Percentiles rank a stretch among this genome's conserved stretches.
Conservation (phyloP, 352 stramenopile genomes). For the Ophiocytium majus region DNA sequence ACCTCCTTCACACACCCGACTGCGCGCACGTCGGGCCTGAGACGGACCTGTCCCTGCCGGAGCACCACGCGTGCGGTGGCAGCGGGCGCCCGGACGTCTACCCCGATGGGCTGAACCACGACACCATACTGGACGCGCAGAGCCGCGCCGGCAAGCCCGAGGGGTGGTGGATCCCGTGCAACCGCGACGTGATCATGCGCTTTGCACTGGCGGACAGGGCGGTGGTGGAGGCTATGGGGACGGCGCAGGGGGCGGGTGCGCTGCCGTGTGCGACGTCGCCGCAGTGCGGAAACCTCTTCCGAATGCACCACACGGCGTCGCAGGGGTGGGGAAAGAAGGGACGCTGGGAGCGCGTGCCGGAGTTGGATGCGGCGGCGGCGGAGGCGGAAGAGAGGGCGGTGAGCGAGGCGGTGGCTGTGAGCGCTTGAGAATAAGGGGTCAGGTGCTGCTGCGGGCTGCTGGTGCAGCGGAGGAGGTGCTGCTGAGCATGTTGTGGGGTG, state of each 20-base stretch:
- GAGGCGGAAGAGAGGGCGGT: no score
- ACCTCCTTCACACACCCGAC: conserved; percentile 13
- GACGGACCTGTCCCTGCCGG: not conserved
- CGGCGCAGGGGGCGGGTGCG: no score
- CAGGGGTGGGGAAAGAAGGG: not conserved
- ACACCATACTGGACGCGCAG: conserved; percentile 22
- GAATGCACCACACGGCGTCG: not conserved
- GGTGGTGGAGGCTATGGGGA: not conserved
- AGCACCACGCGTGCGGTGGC: conserved; percentile 9
- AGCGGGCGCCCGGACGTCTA: not conserved
- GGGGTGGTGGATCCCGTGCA: conserved; percentile 23
- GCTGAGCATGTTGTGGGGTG: no score
- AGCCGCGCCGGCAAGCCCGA: conserved; percentile 7
- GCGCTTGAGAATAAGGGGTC: no score
- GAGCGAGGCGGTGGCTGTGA: no score
- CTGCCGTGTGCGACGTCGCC: not conserved
- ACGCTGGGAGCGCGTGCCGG: not conserved
- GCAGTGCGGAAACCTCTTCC: not conserved
- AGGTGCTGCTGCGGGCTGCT: no score
- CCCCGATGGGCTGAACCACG: conserved; percentile 24
- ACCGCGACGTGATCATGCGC: conserved; percentile 9
- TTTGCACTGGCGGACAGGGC: not conserved
- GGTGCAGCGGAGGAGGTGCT: no score
- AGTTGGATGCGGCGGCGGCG: no score
- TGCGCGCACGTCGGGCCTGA: not conserved